Percentiles rank a stretch among this genome's conserved stretches.
Conservation (phyloP, 768 basidiomycete species). For the Suillus ampliporus region DNA sequence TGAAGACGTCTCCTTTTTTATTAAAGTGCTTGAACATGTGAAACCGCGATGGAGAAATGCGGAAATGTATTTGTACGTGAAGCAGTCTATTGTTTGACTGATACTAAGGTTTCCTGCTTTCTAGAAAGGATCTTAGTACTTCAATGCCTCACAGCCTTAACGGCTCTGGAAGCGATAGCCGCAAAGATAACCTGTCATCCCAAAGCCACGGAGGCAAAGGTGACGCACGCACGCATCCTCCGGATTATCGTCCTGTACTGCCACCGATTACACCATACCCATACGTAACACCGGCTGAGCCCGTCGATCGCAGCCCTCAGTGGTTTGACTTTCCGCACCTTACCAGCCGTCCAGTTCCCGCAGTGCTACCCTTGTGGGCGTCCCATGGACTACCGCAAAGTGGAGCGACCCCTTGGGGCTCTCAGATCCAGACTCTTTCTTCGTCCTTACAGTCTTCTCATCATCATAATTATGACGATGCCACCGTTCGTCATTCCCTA, state of each 20-base stretch:
- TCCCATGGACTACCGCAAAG: not conserved
- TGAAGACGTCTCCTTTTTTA: constrained; percentile 34
- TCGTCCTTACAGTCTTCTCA: not conserved
- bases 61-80: constrained; percentile 43
- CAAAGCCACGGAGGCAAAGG: not conserved
- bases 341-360: constrained; percentile 34
- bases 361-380: constrained; percentile 20
- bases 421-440: not conserved
- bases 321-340: constrained; percentile 34
- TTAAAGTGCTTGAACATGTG: constrained; percentile 32
- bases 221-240: constrained; percentile 20
- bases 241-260: constrained; percentile 16
- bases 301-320: constrained; percentile 21
- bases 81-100: constrained; percentile 15
- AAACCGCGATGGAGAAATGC: constrained; percentile 38
- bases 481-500: constrained; percentile 13
- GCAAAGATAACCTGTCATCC: constrained; percentile 17
- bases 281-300: constrained; percentile 18
- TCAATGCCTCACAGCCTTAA: constrained; percentile 34
- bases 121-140: constrained; percentile 32
- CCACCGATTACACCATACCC: constrained; percentile 18
- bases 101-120: constrained; percentile 40
- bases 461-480: constrained; percentile 15
- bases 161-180: constrained; percentile 25
- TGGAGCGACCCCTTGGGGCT: constrained; percentile 10